Conservation (phyloP, 768 basidiomycete genomes). For the Tephrocybe rancida region DNA sequence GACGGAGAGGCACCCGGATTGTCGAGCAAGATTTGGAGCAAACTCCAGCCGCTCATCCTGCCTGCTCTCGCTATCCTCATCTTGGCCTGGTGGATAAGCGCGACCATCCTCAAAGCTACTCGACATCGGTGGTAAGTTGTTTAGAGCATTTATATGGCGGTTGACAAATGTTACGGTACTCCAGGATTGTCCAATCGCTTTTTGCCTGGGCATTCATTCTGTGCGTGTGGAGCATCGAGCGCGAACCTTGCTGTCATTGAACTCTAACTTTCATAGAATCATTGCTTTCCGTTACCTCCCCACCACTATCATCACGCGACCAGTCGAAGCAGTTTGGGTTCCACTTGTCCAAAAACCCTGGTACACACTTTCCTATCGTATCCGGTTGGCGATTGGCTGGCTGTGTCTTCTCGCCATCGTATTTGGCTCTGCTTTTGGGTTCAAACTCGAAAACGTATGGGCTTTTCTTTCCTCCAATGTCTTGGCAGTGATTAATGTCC, state of each 20-base stretch:
- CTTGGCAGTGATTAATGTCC: conserved; percentile 14
- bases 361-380: conserved; percentile 51
- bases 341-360: conserved; percentile 69
- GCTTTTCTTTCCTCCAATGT: not conserved
- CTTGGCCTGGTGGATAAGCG: conserved; percentile 85
- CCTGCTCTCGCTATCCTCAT: conserved; percentile 58
- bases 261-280: conserved; percentile 39
- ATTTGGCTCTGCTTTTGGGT: conserved; percentile 88
- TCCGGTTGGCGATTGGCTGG: conserved; percentile 73
- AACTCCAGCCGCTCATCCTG: conserved; percentile 48
- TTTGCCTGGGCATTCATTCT: conserved; percentile 84
- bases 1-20: conserved; percentile 9
- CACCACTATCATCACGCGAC: conserved; percentile 65
- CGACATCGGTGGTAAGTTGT: conserved; percentile 69
- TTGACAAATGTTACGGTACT: conserved; percentile 10
- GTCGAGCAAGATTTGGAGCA: conserved; percentile 13
- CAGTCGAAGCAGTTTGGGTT: conserved; percentile 73
- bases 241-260: not conserved
- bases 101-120: conserved; percentile 68
- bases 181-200: conserved; percentile 78
- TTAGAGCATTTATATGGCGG: conserved; percentile 6
- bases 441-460: conserved; percentile 57
- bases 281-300: conserved; percentile 89
- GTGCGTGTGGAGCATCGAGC: conserved; percentile 38
- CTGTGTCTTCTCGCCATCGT: conserved; percentile 73